Conservation (phyloP, 495 filamentous ascomycete species). For the Cercophora scortea region DNA sequence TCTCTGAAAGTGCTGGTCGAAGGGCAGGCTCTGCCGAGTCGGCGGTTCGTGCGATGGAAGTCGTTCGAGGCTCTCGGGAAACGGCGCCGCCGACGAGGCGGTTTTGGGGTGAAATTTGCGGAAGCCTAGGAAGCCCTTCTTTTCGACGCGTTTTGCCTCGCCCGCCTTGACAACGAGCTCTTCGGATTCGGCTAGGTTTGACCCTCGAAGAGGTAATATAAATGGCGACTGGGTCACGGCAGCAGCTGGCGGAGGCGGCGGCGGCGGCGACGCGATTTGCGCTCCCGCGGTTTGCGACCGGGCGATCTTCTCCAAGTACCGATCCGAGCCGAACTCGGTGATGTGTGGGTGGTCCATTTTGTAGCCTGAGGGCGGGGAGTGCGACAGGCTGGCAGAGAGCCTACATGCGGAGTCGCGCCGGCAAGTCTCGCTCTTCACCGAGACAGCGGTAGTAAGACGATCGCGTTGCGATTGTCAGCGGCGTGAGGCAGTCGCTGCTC, state of each 20-base stretch:
- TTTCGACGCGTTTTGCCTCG: conserved; percentile 29
- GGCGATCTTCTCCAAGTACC: conserved; percentile 44
- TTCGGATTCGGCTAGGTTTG: conserved; percentile 19
- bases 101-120: conserved; percentile 20
- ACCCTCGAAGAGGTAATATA: conserved; percentile 32
- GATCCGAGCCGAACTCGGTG: conserved; percentile 51
- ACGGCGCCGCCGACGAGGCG: neutral
- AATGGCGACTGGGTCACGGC: conserved; percentile 23
- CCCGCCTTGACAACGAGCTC: conserved; percentile 9
- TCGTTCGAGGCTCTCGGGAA: conserved; percentile 8
- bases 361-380: conserved; percentile 8
- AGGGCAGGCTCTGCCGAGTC: conserved; percentile 20
- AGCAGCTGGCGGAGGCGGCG: conserved; percentile 8
- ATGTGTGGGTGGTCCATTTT: conserved; percentile 47
- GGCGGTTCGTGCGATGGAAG: conserved; percentile 13
- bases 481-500: conserved; percentile 28
- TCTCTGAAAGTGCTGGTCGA: conserved; percentile 42
- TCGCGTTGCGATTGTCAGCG: conserved; percentile 20
- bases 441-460: conserved; percentile 23
- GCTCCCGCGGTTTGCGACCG: conserved; percentile 24
- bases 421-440: conserved; percentile 22
- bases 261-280: conserved; percentile 17
- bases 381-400: conserved; percentile 12
- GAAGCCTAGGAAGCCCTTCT: conserved; percentile 21
- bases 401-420: conserved; percentile 8